phyloP scores from a whole-genome alignment of 331 rosid species.

The Phaseolus coccineus region DNA sequence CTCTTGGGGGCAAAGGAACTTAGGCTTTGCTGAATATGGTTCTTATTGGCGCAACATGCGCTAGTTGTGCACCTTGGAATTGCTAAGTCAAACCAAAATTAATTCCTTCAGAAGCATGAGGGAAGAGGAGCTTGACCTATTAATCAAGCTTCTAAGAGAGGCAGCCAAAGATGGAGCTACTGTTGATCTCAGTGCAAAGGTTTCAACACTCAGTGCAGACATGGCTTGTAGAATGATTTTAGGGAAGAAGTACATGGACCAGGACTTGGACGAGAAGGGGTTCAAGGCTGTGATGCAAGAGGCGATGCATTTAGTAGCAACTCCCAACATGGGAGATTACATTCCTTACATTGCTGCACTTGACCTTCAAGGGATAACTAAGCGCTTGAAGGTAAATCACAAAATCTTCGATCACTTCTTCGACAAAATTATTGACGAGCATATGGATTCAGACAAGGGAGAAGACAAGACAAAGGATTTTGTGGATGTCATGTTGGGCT shows the following conservation, averaged over 20 bases:
- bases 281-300: neutral
- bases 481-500: neutral
- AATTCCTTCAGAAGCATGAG: slow-evolving; percentile 47
- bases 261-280: neutral
- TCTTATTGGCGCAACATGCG: slow-evolving; percentile 71
- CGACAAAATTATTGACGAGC: neutral
- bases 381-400: neutral
- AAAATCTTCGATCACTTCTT: neutral
- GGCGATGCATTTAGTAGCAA: neutral
- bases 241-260: slow-evolving; percentile 63
- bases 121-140: neutral
- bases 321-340: neutral
- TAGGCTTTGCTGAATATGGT: slow-evolving; percentile 54
- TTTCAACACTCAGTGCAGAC: slow-evolving; percentile 41
- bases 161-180: slow-evolving; percentile 32
- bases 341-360: neutral
- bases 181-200: slow-evolving; percentile 59
- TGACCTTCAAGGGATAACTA: slow-evolving; percentile 3
- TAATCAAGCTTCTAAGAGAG: slow-evolving; percentile 49
- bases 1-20: slow-evolving; percentile 48
- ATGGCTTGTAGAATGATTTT: slow-evolving; percentile 65
- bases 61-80: slow-evolving; percentile 67
- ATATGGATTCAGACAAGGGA: neutral
- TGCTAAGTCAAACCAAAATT: slow-evolving; percentile 56
- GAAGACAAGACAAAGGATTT: slow-evolving; percentile 5